Evolutionary conservation across 441 rosid genomes (phyloP).

Genomic region (Pelargonium myrrhifolium): DNA sequence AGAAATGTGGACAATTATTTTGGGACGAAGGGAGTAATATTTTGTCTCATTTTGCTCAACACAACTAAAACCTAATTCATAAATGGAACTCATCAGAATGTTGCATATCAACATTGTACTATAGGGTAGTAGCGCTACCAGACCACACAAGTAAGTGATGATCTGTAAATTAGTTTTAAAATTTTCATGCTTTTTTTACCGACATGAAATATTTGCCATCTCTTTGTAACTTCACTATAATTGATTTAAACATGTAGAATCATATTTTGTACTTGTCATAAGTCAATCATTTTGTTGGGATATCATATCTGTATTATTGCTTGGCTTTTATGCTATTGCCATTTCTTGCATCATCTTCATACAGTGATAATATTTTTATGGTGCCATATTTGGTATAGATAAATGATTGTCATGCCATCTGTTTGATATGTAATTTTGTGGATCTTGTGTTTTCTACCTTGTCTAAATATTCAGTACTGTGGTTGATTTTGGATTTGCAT

Average conservation of each 20-base stretch:
- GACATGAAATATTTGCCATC: not conserved
- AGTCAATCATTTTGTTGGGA: not conserved
- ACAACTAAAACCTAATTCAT: too few relatives aligned
- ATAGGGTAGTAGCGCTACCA: not conserved
- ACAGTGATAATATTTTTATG: not conserved
- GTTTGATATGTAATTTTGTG: conserved; percentile 3
- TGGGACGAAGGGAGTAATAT: too few relatives aligned
- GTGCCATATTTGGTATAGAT: not conserved
- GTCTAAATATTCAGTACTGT: not conserved
- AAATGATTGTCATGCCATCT: not conserved
- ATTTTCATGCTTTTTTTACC: not conserved
- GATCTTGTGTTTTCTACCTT: not conserved
- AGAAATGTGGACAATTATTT: too few relatives aligned
- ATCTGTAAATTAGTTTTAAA: not conserved
- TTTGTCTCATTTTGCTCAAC: too few relatives aligned
- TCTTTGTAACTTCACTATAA: not conserved
- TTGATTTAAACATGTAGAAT: not conserved
- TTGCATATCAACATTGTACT: not conserved
- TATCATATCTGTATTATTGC: too few relatives aligned
- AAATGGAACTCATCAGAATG: not conserved
- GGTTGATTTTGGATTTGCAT: not conserved
- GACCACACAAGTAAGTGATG: not conserved
- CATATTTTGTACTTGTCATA: not conserved
- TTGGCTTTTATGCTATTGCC: not conserved
- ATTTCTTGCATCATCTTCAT: not conserved